Evolutionary conservation across 2,329 filamentous ascomycete genomes (phyloP).

Genomic region (Bipolaris sorokiniana): DNA sequence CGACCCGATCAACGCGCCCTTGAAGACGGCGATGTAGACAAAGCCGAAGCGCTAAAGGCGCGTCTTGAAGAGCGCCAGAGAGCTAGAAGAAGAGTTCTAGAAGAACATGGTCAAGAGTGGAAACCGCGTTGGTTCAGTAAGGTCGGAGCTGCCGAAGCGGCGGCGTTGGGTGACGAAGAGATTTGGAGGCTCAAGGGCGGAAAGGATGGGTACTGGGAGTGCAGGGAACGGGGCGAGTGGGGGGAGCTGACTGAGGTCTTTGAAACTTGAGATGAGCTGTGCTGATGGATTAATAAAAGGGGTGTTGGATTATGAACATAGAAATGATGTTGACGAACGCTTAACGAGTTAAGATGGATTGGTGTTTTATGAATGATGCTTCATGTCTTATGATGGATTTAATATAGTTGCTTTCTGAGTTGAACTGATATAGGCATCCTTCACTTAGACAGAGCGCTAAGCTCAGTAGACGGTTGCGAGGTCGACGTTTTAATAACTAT

Average conservation of each 20-base stretch:
- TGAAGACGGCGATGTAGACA: slow-evolving; percentile 81
- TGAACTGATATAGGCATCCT: no score
- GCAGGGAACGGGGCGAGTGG: slow-evolving; percentile 74
- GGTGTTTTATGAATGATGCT: not conserved
- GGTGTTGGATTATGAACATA: not conserved
- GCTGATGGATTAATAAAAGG: not conserved
- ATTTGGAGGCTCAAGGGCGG: slow-evolving; percentile 72
- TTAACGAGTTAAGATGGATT: not conserved
- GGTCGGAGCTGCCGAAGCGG: slow-evolving; percentile 53
- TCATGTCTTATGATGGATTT: not conserved
- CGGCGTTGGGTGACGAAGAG: slow-evolving; percentile 50
- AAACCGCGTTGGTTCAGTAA: slow-evolving; percentile 84
- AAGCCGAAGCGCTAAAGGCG: slow-evolving; percentile 82
- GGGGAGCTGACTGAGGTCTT: slow-evolving; percentile 62
- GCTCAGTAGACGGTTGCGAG: no score
- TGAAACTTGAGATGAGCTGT: slow-evolving; percentile 34
- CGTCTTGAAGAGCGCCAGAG: slow-evolving; percentile 86
- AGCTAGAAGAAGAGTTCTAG: slow-evolving; percentile 72
- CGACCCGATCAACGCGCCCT: slow-evolving; percentile 86
- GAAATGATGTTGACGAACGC: not conserved
- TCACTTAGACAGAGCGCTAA: no score
- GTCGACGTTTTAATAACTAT: no score
- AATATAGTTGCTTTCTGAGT: no score
- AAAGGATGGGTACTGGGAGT: slow-evolving; percentile 93
- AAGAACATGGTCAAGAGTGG: slow-evolving; percentile 74